Base-by-base conservation (phyloP, 108 stramenopile species). In the Cyclotella sp. region DNA sequence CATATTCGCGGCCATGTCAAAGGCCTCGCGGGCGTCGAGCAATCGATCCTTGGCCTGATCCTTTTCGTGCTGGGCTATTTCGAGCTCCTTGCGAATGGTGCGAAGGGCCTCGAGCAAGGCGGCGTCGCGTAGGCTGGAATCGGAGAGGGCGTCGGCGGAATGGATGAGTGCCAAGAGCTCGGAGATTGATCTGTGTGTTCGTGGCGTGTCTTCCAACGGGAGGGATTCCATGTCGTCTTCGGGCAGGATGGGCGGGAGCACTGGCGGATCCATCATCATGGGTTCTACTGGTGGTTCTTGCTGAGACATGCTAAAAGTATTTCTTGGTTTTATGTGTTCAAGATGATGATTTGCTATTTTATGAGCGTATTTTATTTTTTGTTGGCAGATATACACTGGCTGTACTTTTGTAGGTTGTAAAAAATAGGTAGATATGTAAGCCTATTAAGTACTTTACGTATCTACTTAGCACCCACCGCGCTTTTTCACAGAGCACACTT, bases 21-120 rank as follows among this genome's bases (percentile, higher is more conserved):
- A 77, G 14, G 21, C 69, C 0, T 64, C 69, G 58, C 63, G 46
- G 3, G 69, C 76, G 19, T 68, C 60, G 16, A n/a, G 16, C 47
- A 70, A 34, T 26, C 76, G 69, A 43, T 8, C 0, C 13, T 55
- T 53, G 60, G 76, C 69, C 13, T 24, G 47, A n/a, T 28, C 22
- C 1, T 24, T 54, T 34, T 60, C 69, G 0, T 10, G 1, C 28
- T 77, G 49, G 68, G 69, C 76, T 15, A 34, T 47, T 30, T 70
- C 76, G 29, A 77, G 15, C 51, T 77, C 69, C 27, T 64, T 53
- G 28, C 76, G 62, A n/a, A 62, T 63, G 41, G 42, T 63, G 0
- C 76, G 68, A 6, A 77, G 61, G 34, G 68, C 68, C 19, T 63
- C 62, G 24, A 77, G 39, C 47, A 77, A 62, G 13, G 76, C 67